Conservation (phyloP, 1,284 basidiomycete genomes). For the Marasmius sp. region DNA sequence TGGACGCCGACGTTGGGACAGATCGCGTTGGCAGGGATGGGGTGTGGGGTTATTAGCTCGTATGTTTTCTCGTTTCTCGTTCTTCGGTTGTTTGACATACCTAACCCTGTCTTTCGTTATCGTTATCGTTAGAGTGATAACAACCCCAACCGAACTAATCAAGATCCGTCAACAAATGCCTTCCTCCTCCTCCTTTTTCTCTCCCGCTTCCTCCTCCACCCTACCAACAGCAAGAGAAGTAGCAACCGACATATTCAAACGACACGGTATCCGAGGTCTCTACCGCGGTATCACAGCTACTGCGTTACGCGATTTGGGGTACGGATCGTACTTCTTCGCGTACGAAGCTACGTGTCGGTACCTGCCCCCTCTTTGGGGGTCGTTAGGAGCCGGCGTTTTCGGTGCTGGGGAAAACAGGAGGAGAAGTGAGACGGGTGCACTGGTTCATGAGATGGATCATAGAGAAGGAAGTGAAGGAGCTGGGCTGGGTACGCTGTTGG, state of each 20-base stretch:
- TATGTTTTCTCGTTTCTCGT: too few relatives aligned
- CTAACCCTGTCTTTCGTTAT: too few relatives aligned
- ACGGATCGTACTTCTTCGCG: constrained; percentile 82
- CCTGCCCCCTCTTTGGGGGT: constrained; percentile 33
- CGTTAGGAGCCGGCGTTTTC: too few relatives aligned
- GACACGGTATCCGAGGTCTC: constrained; percentile 64
- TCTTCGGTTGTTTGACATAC: too few relatives aligned
- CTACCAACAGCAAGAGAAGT: constrained; percentile 49
- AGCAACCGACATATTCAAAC: constrained; percentile 50
- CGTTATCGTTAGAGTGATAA: constrained; percentile 74
- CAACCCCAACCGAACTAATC: constrained; percentile 81
- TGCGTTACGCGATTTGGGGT: constrained; percentile 73
- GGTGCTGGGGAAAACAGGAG: constrained; percentile 5
- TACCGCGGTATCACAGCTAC: constrained; percentile 78
- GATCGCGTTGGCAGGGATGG: constrained; percentile 74
- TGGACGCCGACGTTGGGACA: constrained; percentile 59
- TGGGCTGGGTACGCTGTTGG: constrained; percentile 43
- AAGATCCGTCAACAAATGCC: constrained; percentile 82
- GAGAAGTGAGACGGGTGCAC: constrained; percentile 31
- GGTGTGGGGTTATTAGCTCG: constrained; percentile 77
- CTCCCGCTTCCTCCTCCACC: constrained; percentile 19
- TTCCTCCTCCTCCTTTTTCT: neutral
- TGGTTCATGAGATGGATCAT: constrained; percentile 47
- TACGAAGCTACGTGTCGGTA: constrained; percentile 77
- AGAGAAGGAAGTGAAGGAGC: constrained; percentile 52